Evolutionary conservation across 1,284 basidiomycete species (phyloP), one percentile per base, ranked within the genome.

Genomic region (Ustilago loliicola): DNA sequence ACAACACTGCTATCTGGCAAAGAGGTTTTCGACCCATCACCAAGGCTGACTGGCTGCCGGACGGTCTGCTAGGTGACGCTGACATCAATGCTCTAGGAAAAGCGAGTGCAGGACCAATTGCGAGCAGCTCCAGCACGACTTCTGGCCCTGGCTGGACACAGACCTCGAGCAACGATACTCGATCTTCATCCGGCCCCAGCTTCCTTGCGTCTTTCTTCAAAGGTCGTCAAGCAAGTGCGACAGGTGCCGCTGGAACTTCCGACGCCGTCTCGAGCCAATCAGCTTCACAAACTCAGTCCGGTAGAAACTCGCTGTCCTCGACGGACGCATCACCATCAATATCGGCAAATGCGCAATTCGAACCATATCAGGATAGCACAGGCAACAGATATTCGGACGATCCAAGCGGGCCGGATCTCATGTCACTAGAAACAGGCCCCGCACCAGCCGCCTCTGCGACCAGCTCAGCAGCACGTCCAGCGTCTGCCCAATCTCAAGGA

Each of bases 131-230:
- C 3, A 38, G 19, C 23, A 60, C 48, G 4, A 55, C 30, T 11
- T 77, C 71, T 3, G 75, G 75, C 10, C 75, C 75, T 7, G 75
- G 75, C 8, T 77, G 75, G 75, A 53, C 50, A 42, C 75, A 73
- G 40, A 71, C 75, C 5, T 67, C 75, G 19, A 66, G 38, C 45
- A 71, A 59, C 54, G 75, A 77, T 17, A 52, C 56, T 13, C 59
- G 66, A 21, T 69, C 70, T 15, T 47, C 64, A 1, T 67, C 68
- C 2, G 64, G 61, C 0, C 56, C 70, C 15, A 65, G 70, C 60
- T 70, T 77, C 19, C 57, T 77, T 11, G 66, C 70, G 4, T 66
- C 62, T 4, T 72, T 77, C 32, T 77, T 77, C 70, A 69, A 66
- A 25, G 48, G 50, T n/a, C 75, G 75, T 11, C 75, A 72, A 32